phyloP scores from a whole-genome alignment of 192 early-diverging fungal species.

The Linnemannia hyalina region DNA sequence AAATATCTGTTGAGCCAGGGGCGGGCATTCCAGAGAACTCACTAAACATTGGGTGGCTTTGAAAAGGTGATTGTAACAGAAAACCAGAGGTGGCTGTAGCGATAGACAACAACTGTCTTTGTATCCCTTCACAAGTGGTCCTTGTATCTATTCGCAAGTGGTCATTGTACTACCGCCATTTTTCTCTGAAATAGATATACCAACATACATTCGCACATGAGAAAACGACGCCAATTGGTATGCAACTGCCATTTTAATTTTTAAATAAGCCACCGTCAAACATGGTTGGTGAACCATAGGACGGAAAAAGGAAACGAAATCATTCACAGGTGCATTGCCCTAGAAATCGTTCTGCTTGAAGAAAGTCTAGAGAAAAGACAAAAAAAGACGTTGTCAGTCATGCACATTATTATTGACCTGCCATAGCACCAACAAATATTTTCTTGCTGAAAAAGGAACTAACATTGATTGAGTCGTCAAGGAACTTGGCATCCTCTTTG shows the following conservation, averaged over 20 bases:
- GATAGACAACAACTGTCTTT: too few species aligned
- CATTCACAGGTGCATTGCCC: not conserved
- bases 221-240: too few species aligned
- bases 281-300: not conserved
- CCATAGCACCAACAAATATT: not conserved
- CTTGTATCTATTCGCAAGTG: too few species aligned
- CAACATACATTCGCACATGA: too few species aligned
- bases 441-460: not conserved
- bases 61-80: too few species aligned
- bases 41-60: too few species aligned
- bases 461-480: conserved; percentile 33
- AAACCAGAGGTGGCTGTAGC: too few species aligned
- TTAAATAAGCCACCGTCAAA: not conserved
- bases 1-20: too few species aligned
- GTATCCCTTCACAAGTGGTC: too few species aligned
- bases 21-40: too few species aligned
- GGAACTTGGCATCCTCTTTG: conserved; percentile 25
- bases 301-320: not conserved
- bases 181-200: too few species aligned
- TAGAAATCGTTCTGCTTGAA: conserved; percentile 23
- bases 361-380: conserved; percentile 7
- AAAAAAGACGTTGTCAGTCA: not conserved
- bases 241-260: not conserved
- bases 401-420: not conserved
- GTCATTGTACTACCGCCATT: too few species aligned